phyloP scores from a whole-genome alignment of 2,329 filamentous ascomycete species.

The Blumeria graminis region DNA sequence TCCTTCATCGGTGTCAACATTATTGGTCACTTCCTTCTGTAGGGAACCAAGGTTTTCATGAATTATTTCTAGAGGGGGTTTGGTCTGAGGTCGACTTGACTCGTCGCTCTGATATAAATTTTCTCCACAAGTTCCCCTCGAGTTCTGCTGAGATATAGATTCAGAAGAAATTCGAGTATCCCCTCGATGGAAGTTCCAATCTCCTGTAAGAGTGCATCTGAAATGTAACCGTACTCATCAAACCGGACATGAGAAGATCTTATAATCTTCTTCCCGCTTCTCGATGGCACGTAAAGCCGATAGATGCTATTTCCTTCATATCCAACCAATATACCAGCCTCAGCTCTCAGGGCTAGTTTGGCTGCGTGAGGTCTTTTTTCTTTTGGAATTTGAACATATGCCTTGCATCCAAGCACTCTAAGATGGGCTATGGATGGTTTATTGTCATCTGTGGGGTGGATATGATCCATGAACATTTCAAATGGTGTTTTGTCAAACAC shows the following conservation, averaged over 20 bases:
- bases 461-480: neutral
- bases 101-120: neutral
- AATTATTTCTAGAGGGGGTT: neutral
- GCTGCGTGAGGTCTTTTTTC: slow-evolving; percentile 1
- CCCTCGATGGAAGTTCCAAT: neutral
- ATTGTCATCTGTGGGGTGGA: neutral
- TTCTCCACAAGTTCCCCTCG: neutral
- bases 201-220: neutral
- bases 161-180: neutral
- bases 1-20: neutral
- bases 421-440: neutral
- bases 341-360: neutral
- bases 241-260: neutral
- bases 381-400: neutral
- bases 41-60: neutral
- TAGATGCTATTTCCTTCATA: neutral
- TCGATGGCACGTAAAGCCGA: neutral
- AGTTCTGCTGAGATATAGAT: neutral
- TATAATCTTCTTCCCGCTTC: neutral
- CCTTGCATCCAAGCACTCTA: slow-evolving; percentile 1
- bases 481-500: neutral
- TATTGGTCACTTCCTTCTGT: slow-evolving; percentile 1
- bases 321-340: slow-evolving; percentile 1
- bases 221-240: neutral
- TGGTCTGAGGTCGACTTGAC: neutral